phyloP scores from a whole-genome alignment of 108 stramenopile genomes.

The Aurantiochytrium sp. region DNA sequence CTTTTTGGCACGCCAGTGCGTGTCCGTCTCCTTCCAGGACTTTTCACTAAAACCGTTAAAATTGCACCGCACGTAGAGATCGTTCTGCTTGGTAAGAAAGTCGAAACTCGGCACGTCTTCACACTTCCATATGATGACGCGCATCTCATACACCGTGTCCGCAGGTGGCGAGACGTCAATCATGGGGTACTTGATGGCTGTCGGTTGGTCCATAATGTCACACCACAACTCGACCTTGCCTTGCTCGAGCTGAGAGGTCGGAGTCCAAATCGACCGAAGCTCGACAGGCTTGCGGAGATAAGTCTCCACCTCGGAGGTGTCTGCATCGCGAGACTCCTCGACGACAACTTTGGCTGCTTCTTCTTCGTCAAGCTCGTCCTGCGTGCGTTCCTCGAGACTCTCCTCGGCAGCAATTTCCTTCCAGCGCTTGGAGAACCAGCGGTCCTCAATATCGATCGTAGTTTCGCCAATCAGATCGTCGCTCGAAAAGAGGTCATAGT shows the following conservation, averaged over 20 bases:
- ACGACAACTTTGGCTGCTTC: background rate
- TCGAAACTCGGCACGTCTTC: constrained; percentile 33
- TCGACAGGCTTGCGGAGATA: constrained; percentile 39
- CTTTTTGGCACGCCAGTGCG: constrained; percentile 54
- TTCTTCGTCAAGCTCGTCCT: constrained; percentile 15
- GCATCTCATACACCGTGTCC: constrained; percentile 39
- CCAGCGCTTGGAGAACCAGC: constrained; percentile 56
- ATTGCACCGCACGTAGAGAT: constrained; percentile 45
- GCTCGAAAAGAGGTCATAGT: constrained; percentile 36
- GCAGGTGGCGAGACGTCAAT: background rate
- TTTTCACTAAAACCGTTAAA: constrained; percentile 43
- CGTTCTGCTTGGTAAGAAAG: constrained; percentile 41
- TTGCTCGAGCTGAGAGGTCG: constrained; percentile 24
- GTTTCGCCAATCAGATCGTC: constrained; percentile 58
- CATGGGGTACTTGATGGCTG: constrained; percentile 37
- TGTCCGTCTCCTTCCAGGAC: constrained; percentile 44
- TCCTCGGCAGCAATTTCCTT: constrained; percentile 29
- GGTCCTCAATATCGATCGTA: constrained; percentile 56
- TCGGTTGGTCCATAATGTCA: constrained; percentile 42
- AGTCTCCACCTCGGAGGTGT: background rate
- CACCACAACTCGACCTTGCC: constrained; percentile 48
- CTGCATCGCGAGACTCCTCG: background rate
- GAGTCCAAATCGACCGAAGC: constrained; percentile 26
- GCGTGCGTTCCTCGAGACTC: background rate
- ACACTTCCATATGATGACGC: constrained; percentile 37